Base-by-base conservation (phyloP, 139 green algal genomes). In the Micromonas pusilla region DNA sequence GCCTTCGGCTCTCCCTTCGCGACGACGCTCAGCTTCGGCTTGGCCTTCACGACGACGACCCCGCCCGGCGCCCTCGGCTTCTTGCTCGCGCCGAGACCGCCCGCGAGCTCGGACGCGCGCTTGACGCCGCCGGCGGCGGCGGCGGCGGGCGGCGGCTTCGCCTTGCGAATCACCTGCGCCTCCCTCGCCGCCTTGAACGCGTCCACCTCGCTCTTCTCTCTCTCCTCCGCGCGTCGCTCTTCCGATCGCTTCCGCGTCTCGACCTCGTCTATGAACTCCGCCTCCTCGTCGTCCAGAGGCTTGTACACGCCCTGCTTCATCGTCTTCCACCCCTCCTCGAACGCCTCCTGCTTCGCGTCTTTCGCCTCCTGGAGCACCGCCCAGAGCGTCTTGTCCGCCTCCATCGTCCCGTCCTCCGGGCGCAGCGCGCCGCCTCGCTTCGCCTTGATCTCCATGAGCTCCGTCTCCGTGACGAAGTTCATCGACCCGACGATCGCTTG, bases 271-370 rank as follows among this genome's bases (percentile, higher is more conserved):
- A 93, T 52, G 81, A 95, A 96, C 60, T 91, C 77, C 2, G 91
- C 34, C 76, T 96, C 91, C 5, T 96, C 91, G n/a, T 87, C 81
- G 19, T 96, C 90, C 30, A 96, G 79, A 0, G 91, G 90, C 63
- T 88, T 79, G 81, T 96, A 94, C 79, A 94, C 94, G 62, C 78
- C 91, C 87, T 92, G 84, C 63, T 96, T 96, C 91, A 96, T 96
- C 37, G 79, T 67, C 70, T 85, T 89, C 91, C 91, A 94, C 37
- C 85, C 67, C 16, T 91, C 88, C 65, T 91, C 82, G 68, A 94
- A 94, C 2, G 81, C 87, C 20, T 82, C 83, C 26, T 96, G 85
- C 79, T 95, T 96, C 20, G 76, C 81, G 54, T 91, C 85, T 80
- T 92, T 92, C 21, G 83, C 80, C 73, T 94, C 90, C 13, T 72